These are phyloP conservation scores for Colletotrichum chrysophilum DNA, from an alignment of 2,329 filamentous ascomycete genomes.

Conservation along the genomic window DNA sequence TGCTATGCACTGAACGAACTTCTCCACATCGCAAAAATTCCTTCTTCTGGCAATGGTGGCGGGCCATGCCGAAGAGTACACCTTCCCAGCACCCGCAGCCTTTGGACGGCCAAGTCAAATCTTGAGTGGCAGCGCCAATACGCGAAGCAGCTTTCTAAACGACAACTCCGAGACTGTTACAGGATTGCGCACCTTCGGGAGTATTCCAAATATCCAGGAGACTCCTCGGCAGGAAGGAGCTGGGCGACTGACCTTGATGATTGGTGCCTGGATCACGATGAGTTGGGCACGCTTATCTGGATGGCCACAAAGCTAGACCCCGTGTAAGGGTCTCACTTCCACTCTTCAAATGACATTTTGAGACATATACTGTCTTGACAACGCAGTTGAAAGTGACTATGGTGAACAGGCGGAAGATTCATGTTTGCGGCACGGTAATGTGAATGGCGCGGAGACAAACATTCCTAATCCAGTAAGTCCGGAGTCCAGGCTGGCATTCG, in stretches of 20 bases:
- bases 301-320: neutral
- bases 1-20: neutral
- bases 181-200: neutral
- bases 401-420: neutral
- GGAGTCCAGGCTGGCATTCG: neutral
- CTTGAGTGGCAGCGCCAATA: neutral
- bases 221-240: neutral
- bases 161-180: neutral
- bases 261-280: neutral
- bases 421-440: neutral
- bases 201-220: neutral
- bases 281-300: neutral
- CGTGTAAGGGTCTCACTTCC: accelerated
- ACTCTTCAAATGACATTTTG: neutral
- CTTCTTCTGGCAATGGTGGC: neutral
- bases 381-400: too few relatives aligned
- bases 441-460: neutral
- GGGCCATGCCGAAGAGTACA: neutral
- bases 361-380: too few relatives aligned
- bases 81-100: neutral
- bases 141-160: neutral
- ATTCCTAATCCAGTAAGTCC: neutral
- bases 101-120: neutral
- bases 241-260: neutral
- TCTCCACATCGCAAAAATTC: accelerated